Evolutionary conservation across 2,329 filamentous ascomycete species (phyloP).

Genomic region (Nannizzia gypsea): DNA sequence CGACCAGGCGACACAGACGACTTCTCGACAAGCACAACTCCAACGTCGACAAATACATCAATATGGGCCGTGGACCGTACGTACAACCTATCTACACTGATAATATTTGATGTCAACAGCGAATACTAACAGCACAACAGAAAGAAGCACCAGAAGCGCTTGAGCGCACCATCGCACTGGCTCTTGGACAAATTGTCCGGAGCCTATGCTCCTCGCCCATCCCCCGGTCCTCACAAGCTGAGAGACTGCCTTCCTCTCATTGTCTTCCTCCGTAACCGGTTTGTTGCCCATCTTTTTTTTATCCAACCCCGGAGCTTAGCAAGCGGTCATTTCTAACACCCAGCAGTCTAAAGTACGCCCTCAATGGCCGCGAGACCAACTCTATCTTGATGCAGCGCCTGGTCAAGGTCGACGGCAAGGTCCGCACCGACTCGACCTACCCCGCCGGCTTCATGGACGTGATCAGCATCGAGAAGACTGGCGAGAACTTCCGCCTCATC

Average conservation of each 20-base stretch:
- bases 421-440: conserved; percentile 97
- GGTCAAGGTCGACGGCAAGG: conserved; percentile 99
- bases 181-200: conserved; percentile 99
- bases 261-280: conserved; percentile 82
- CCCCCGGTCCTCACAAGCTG: conserved; percentile 93
- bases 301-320: too few relatives aligned
- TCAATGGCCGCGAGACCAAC: conserved; percentile 96
- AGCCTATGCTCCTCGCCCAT: conserved; percentile 59
- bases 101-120: not conserved
- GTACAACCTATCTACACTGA: conserved; percentile 18
- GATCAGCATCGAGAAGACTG: conserved; percentile 98
- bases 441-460: conserved; percentile 99
- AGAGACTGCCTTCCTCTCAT: conserved; percentile 98
- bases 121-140: conserved; percentile 33
- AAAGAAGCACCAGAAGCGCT: conserved; percentile 99
- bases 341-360: conserved; percentile 95
- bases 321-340: conserved; percentile 5
- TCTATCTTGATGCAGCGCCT: conserved; percentile 99
- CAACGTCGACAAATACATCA: conserved; percentile 26
- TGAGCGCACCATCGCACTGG: conserved; percentile 98
- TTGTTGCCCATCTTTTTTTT: conserved; percentile 13
- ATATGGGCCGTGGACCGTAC: conserved; percentile 50
- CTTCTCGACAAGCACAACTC: conserved; percentile 2
- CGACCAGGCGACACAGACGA: conserved; percentile 14
- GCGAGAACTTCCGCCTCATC: conserved; percentile 99